Evolutionary conservation across 176 grass and related monocot genomes (phyloP), one percentile per base, ranked within the genome.

Genomic region (Aegilops tauschii): DNA sequence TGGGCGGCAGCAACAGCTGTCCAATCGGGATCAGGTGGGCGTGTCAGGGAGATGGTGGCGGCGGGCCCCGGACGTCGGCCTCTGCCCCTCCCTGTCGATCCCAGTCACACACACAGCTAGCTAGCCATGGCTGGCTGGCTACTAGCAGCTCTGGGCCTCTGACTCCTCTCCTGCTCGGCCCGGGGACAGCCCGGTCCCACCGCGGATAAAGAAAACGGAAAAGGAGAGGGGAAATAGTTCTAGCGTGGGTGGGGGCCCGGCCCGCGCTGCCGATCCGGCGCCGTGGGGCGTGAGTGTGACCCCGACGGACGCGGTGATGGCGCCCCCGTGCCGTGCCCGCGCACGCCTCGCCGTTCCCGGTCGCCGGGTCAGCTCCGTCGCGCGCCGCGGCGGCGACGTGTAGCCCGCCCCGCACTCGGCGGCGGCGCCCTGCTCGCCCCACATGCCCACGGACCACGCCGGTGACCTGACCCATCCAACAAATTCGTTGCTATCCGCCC

Each of bases 11-110:
- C 85, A 91, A 82, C 66, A 88, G 85, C 86, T 90, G 88, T 93
- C 88, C 77, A 85, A 86, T 93, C 88, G 81, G 79, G 91, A 93
- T 90, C 82, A 90, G 91, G 91, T 93, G 85, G 82, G 36, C 68
- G 14, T 90, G 87, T 84, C 87, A 92, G 87, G 87, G 45, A 76
- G 83, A 79, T 73, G 84, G 80, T 80, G 70, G 69, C 84, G 81
- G 89, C 3, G 61, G 89, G 61, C 69, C 76, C 85, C 76, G 80
- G 36, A 1, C 85, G 47, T 91, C 85, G 61, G 85, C 44, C 4
- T 8, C 49, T 5, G 20, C 32, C 31, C 23, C 47, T 58, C 34
- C 73, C 78, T 49, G 21, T 87, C 58, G 68, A 16, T 87, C 85
- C 76, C 32, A 65, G 80, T 79, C 80, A 80, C 73, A 3, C 59